Conservation (phyloP, 331 rosid species). For the Quercus phellos region DNA sequence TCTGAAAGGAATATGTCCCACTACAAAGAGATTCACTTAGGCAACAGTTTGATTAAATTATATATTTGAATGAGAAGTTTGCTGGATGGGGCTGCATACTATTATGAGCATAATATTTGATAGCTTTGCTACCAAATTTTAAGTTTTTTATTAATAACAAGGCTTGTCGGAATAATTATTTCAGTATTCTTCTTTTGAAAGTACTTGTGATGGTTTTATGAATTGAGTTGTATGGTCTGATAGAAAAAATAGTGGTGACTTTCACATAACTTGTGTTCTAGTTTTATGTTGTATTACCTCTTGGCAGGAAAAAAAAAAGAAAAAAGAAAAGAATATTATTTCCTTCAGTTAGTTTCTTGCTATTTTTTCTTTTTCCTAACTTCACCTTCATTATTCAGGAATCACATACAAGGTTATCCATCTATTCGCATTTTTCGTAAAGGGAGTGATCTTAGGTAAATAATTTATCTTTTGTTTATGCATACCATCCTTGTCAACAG, state of each 20-base stretch:
- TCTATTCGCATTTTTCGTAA: constrained; percentile 87
- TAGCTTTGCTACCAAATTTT: not conserved
- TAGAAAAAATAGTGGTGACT: not conserved
- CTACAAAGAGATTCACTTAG: not conserved
- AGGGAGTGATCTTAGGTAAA: constrained; percentile 91
- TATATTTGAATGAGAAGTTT: not conserved
- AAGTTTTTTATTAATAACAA: not conserved
- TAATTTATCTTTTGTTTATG: not conserved
- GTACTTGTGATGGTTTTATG: not conserved
- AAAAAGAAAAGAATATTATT: not conserved
- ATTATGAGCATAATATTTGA: not conserved
- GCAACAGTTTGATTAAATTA: not conserved
- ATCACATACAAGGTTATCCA: constrained; percentile 94
- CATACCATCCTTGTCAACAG: not conserved
- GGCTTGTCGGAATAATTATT: not conserved
- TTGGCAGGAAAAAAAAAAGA: no score
- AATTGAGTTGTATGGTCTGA: not conserved
- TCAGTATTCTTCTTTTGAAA: not conserved
- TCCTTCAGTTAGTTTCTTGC: constrained; percentile 3
- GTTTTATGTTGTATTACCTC: not conserved
- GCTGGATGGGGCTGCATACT: not conserved
- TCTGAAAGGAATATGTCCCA: not conserved
- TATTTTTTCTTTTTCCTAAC: constrained; percentile 12
- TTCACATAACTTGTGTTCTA: not conserved
- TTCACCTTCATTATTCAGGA: constrained; percentile 40